Evolutionary conservation across 805 yeast genomes (phyloP).

Genomic region (Lachancea mirantina): DNA sequence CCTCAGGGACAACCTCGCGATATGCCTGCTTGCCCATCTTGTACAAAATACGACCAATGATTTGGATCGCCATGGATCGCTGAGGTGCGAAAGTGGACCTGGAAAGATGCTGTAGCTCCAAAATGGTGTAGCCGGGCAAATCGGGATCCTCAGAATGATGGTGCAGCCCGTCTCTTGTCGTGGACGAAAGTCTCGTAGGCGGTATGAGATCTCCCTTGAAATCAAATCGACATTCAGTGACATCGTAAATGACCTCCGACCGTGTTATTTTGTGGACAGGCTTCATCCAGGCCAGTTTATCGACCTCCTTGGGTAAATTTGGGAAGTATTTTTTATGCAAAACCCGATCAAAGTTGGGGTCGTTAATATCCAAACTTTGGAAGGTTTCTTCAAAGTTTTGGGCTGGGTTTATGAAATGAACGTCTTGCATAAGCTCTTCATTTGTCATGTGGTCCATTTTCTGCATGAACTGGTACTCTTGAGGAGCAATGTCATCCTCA

Average conservation of each 20-base stretch:
- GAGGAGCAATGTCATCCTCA: constrained; percentile 48
- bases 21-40: constrained; percentile 61
- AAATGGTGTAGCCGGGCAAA: constrained; percentile 85
- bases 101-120: constrained; percentile 71
- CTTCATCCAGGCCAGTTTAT: constrained; percentile 88
- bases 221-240: constrained; percentile 76
- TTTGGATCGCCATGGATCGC: constrained; percentile 77
- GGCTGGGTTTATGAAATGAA: constrained; percentile 61
- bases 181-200: constrained; percentile 43
- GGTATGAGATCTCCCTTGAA: constrained; percentile 73
- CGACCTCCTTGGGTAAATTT: constrained; percentile 75
- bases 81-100: constrained; percentile 80
- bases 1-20: constrained; percentile 45
- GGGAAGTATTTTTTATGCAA: constrained; percentile 84
- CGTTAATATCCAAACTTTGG: constrained; percentile 50
- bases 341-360: constrained; percentile 71
- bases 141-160: constrained; percentile 88
- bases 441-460: constrained; percentile 39
- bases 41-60: constrained; percentile 79
- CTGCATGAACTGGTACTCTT: constrained; percentile 40
- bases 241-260: constrained; percentile 34
- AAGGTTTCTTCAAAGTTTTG: constrained; percentile 26
- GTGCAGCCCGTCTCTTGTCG: constrained; percentile 66
- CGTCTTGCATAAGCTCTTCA: constrained; percentile 37
- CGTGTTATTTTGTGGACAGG: constrained; percentile 43